phyloP scores from a whole-genome alignment of 2,329 filamentous ascomycete genomes.

The Penicillium sp. region DNA sequence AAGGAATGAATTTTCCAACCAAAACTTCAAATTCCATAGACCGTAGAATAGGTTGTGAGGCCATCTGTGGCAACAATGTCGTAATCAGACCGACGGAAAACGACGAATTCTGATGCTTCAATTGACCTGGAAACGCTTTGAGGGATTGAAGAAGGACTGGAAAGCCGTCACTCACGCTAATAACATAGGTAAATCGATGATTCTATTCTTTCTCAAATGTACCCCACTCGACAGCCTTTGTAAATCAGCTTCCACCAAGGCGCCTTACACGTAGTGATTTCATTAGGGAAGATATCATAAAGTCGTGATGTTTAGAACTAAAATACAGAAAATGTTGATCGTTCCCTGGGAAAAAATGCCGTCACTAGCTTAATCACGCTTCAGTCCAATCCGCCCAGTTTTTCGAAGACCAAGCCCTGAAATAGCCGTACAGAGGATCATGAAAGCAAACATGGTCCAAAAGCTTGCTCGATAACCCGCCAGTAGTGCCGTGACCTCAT shows the following conservation, averaged over 20 bases:
- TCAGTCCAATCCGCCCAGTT: constrained; percentile 8
- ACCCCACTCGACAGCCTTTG: background rate
- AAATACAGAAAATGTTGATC: background rate
- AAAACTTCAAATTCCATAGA: background rate
- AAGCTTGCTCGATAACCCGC: constrained; percentile 13
- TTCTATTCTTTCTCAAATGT: background rate
- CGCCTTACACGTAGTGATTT: background rate
- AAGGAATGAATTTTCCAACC: too few relatives aligned
- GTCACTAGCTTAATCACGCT: background rate
- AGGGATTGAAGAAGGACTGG: background rate
- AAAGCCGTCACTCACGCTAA: background rate
- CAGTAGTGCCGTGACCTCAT: constrained; percentile 3
- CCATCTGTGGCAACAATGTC: constrained; percentile 1
- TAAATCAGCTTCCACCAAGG: background rate
- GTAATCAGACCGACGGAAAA: constrained; percentile 4
- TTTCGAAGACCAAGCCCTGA: constrained; percentile 6
- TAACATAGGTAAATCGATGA: background rate
- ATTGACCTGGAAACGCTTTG: background rate
- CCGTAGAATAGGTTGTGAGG: background rate
- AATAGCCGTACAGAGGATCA: constrained; percentile 10
- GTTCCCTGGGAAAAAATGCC: background rate
- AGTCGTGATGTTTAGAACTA: background rate
- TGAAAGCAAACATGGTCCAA: constrained; percentile 15
- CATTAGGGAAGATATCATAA: background rate
- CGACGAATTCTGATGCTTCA: background rate